Evolutionary conservation across 2,329 filamentous ascomycete genomes (phyloP).

Genomic region (Aspergillus fijiensis): DNA sequence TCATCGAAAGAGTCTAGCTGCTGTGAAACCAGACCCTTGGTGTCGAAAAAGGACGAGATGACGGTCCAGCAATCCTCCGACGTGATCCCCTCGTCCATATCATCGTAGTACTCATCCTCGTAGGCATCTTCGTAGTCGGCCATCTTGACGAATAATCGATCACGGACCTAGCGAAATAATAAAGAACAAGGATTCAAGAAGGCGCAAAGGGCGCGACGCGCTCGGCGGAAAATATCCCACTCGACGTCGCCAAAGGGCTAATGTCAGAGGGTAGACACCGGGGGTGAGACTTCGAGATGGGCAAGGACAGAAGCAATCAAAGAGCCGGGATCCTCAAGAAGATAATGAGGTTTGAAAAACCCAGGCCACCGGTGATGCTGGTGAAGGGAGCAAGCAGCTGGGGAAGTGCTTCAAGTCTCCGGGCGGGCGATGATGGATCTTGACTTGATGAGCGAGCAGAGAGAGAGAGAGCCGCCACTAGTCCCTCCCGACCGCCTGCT

Average conservation of each 20-base stretch:
- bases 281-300: neutral
- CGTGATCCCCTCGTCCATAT: conserved; percentile 73
- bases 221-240: conserved; percentile 23
- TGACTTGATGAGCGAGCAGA: conserved; percentile 14
- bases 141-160: conserved; percentile 41
- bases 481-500: conserved; percentile 21
- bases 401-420: conserved; percentile 19
- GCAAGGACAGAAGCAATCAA: conserved; percentile 10
- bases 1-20: conserved; percentile 98
- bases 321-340: conserved; percentile 27
- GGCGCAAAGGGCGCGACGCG: conserved; percentile 30
- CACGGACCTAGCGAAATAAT: conserved; percentile 10
- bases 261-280: conserved; percentile 11
- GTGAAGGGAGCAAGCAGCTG: conserved; percentile 21
- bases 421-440: conserved; percentile 29
- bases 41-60: conserved; percentile 94
- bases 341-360: conserved; percentile 26
- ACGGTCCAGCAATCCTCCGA: conserved; percentile 98
- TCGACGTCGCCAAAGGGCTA: conserved; percentile 15
- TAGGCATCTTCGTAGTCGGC: conserved; percentile 63
- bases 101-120: conserved; percentile 67
- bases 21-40: conserved; percentile 93
- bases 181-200: conserved; percentile 4
- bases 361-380: conserved; percentile 27
- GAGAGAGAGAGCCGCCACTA: conserved; percentile 31